Evolutionary conservation across 176 grass and related monocot species (phyloP).

Genomic region (Ampelocalamus luodianensis): DNA sequence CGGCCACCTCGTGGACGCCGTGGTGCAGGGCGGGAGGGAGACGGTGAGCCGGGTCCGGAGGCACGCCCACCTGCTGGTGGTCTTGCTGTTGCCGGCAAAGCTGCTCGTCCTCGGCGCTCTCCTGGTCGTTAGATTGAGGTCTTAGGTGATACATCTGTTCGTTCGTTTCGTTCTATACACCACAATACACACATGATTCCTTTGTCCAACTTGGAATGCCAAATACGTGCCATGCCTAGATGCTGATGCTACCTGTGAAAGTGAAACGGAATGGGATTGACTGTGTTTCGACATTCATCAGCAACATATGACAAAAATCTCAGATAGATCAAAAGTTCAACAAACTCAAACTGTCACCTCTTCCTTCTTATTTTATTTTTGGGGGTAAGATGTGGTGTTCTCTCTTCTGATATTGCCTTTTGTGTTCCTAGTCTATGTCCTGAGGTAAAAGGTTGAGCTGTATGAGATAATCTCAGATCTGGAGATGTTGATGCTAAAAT

Average conservation of each 20-base stretch:
- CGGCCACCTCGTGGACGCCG: slow-evolving; percentile 42
- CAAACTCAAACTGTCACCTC: not conserved
- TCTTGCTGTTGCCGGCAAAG: slow-evolving; percentile 61
- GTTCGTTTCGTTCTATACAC: slow-evolving; percentile 25
- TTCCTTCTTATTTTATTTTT: not conserved
- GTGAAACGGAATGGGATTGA: not conserved
- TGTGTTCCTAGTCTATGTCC: not conserved
- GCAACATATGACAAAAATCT: not conserved
- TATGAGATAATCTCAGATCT: not conserved
- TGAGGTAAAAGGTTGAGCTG: not conserved
- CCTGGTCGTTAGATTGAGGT: slow-evolving; percentile 50
- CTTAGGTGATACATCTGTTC: not conserved
- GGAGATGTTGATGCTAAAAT: not conserved
- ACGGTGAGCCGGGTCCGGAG: slow-evolving; percentile 39
- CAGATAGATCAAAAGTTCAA: slow-evolving; percentile 11
- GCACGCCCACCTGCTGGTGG: slow-evolving; percentile 47
- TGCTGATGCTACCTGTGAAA: not conserved
- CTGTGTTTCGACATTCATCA: not conserved
- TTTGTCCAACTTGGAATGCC: slow-evolving; percentile 27
- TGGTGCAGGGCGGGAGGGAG: slow-evolving; percentile 46
- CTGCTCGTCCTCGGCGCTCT: slow-evolving; percentile 65
- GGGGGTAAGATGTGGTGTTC: not conserved
- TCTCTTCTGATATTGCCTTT: not conserved
- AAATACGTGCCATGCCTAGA: not conserved
- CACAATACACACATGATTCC: slow-evolving; percentile 32